Conservation (phyloP, 2,329 filamentous ascomycete genomes). For the Alternaria arbusti region DNA sequence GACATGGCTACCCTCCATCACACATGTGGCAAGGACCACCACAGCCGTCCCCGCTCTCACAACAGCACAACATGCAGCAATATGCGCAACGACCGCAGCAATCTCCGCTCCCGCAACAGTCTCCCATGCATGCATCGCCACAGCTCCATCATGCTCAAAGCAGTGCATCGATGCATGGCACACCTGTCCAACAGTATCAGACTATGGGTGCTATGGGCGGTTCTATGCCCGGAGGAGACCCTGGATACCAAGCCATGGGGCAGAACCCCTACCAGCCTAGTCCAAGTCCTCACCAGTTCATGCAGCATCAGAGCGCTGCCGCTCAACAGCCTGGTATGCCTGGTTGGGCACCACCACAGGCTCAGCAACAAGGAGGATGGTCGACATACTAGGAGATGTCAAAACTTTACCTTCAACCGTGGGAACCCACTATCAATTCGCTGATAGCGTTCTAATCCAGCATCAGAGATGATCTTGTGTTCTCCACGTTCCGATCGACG, state of each 20-base stretch:
- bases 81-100: constrained; percentile 53
- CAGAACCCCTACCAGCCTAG: constrained; percentile 58
- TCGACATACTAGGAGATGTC: constrained; percentile 36
- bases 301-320: constrained; percentile 51
- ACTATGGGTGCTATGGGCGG: constrained; percentile 55
- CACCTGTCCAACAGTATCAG: constrained; percentile 54
- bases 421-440: not conserved
- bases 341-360: constrained; percentile 56
- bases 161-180: constrained; percentile 51
- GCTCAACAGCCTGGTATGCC: constrained; percentile 60
- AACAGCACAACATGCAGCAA: constrained; percentile 55
- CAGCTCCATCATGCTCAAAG: constrained; percentile 55
- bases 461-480: not conserved
- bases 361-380: constrained; percentile 50
- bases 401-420: not conserved
- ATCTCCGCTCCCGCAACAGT: constrained; percentile 55
- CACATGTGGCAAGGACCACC: constrained; percentile 59
- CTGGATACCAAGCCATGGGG: constrained; percentile 55
- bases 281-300: constrained; percentile 55
- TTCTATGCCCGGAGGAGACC: constrained; percentile 26
- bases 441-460: not conserved
- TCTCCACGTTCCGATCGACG: not conserved
- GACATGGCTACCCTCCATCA: constrained; percentile 53
- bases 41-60: constrained; percentile 56
- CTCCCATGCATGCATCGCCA: constrained; percentile 57